phyloP scores from a whole-genome alignment of 78 protist genomes.

The Dictyostelium firmibasis region DNA sequence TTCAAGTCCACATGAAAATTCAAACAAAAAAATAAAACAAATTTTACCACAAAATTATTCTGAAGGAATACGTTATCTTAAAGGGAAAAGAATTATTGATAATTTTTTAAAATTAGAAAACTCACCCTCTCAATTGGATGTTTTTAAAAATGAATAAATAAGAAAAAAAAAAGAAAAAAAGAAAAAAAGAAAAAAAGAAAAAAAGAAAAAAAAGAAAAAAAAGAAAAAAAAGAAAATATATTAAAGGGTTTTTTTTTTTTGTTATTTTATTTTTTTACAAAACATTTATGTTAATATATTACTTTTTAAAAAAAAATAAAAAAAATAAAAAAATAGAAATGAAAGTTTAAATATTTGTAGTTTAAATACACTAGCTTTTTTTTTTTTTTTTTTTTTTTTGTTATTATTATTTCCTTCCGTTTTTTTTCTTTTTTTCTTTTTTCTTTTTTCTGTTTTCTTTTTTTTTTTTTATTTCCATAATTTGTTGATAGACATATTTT shows the following conservation, averaged over 20 bases:
- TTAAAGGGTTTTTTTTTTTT: no score
- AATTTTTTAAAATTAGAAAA: not conserved
- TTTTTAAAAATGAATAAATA: no score
- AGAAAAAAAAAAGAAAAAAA: no score
- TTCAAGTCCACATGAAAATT: not conserved
- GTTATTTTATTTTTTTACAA: no score
- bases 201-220: no score
- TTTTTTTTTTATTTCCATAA: constrained; percentile 92
- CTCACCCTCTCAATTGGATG: not conserved
- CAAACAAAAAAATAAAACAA: not conserved
- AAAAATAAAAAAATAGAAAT: no score
- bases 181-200: no score
- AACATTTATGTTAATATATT: no score
- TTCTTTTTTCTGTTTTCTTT: not conserved
- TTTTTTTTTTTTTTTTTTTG: not conserved
- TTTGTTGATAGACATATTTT: constrained; percentile 94
- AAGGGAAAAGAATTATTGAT: constrained; percentile 43
- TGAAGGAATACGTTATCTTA: constrained; percentile 53
- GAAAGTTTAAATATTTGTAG: not conserved
- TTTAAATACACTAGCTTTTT: not conserved
- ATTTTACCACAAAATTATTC: constrained; percentile 58
- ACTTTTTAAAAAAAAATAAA: no score
- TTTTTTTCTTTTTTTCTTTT: not conserved
- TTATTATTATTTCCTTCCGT: no score
- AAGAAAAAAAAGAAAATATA: no score